A percentile compares a stretch with the other conserved stretches of the same genome.
phyloP scores from a whole-genome alignment of 208 protist species.

The Tetramitus jugosus region DNA sequence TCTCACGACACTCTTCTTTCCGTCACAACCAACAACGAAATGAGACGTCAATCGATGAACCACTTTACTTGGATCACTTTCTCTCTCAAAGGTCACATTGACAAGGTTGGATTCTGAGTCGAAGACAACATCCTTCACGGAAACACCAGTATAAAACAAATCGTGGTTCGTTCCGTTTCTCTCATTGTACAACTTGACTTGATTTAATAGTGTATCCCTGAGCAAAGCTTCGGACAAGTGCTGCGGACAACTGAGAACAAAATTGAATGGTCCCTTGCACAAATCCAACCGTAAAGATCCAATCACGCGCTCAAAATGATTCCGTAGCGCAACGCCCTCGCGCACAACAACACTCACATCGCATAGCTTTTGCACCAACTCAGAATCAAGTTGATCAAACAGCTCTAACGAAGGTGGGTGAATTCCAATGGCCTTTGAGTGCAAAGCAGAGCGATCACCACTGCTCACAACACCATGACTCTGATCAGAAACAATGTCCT shows the following conservation, averaged over 20 bases:
- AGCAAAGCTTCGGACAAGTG: not conserved
- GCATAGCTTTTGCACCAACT: not conserved
- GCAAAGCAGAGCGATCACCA: too few relatives aligned
- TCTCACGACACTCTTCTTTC: not conserved
- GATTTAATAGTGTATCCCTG: not conserved
- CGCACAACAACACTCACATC: not conserved
- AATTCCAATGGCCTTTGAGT: not conserved
- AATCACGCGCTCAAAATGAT: not conserved
- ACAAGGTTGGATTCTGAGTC: not conserved
- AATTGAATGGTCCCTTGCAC: not conserved
- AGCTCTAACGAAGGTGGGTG: not conserved
- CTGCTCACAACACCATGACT: too few relatives aligned
- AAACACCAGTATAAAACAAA: not conserved
- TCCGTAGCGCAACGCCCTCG: not conserved
- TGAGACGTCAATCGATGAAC: not conserved
- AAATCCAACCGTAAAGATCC: not conserved
- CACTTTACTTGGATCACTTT: not conserved
- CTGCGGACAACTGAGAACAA: not conserved
- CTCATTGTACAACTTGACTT: too few relatives aligned
- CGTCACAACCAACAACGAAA: conserved; percentile 14
- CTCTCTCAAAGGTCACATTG: not conserved
- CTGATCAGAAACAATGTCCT: too few relatives aligned
- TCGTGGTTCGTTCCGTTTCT: not conserved
- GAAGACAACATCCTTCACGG: not conserved
- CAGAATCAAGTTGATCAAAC: not conserved